Conservation (phyloP, 345 rosid genomes). For the Hevea brasiliensis region DNA sequence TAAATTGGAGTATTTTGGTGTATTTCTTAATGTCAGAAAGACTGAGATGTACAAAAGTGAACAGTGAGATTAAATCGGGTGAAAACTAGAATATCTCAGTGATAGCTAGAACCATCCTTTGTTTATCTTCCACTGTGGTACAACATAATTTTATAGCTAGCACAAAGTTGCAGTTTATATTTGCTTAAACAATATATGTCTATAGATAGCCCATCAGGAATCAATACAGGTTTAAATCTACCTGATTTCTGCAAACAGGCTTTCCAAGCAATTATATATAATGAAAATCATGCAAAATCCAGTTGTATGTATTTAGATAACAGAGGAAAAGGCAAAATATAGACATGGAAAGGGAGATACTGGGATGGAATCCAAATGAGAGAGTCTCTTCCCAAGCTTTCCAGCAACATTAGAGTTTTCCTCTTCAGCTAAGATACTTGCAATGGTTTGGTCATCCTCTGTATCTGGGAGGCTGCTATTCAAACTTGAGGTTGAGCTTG, state of each 20-base stretch:
- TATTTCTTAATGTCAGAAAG: background rate
- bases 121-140: background rate
- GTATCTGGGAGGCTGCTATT: conserved; percentile 71
- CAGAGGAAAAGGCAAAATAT: background rate
- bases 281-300: background rate
- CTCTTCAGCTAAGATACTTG: conserved; percentile 65
- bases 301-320: background rate
- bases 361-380: conserved; percentile 88
- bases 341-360: conserved; percentile 38
- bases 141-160: background rate
- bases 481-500: conserved; percentile 79
- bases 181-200: background rate
- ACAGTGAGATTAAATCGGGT: background rate
- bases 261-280: background rate
- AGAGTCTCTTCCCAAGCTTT: conserved; percentile 75
- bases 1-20: too few relatives aligned
- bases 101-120: background rate
- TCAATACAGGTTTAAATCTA: background rate
- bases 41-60: too few relatives aligned
- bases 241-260: background rate
- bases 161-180: background rate
- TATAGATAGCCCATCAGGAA: background rate
- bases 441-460: conserved; percentile 85
- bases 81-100: too few relatives aligned
- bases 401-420: conserved; percentile 46